Evolutionary conservation across 2,329 filamentous ascomycete genomes (phyloP).

Genomic region (Aureobasidium musti): DNA sequence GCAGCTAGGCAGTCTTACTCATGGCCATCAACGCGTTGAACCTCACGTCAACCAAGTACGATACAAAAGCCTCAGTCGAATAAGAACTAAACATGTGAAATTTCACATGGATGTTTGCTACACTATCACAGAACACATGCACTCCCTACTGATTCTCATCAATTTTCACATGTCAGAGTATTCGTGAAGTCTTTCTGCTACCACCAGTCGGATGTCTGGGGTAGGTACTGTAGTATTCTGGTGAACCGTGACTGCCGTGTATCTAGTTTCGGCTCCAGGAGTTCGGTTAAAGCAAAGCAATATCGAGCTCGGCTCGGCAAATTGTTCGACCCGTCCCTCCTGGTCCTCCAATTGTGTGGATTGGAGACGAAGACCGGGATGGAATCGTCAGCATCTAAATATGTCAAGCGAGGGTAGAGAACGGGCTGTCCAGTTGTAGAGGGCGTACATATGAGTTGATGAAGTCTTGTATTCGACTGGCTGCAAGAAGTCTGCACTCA

Average conservation of each 20-base stretch:
- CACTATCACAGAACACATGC: not conserved
- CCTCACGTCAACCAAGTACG: too few relatives aligned
- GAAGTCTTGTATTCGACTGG: not conserved
- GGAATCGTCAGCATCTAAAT: not conserved
- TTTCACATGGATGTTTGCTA: too few relatives aligned
- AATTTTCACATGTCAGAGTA: constrained; percentile 11
- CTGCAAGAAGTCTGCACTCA: not conserved
- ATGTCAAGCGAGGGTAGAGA: not conserved
- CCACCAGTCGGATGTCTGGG: not conserved
- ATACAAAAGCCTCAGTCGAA: not conserved
- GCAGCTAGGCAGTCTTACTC: not conserved
- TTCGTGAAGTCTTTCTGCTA: not conserved
- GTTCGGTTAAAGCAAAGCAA: constrained; percentile 22
- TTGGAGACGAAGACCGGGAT: not conserved
- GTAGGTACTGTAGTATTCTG: not conserved
- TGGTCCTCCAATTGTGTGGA: not conserved
- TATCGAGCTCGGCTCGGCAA: constrained; percentile 15
- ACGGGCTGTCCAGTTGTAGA: not conserved
- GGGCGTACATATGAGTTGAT: not conserved
- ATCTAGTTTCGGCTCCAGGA: constrained; percentile 5
- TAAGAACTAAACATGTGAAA: not conserved
- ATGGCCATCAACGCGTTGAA: not conserved
- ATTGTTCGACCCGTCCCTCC: not conserved
- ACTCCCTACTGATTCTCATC: not conserved
- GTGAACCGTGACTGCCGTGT: not conserved